phyloP scores from a whole-genome alignment of 106 monocot species.

The Dendrobium chrysotoxum region DNA sequence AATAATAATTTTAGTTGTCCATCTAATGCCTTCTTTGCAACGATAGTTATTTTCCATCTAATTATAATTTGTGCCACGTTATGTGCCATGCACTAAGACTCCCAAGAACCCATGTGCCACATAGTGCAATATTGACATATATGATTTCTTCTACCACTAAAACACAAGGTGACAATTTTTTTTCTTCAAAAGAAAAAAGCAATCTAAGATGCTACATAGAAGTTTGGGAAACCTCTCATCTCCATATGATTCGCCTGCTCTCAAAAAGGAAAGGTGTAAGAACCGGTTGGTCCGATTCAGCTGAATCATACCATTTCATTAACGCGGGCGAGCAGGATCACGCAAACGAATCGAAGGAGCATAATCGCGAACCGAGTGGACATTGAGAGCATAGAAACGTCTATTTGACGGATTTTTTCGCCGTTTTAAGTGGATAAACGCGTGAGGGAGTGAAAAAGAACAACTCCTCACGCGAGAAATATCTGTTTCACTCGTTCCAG shows the following conservation, averaged over 20 bases:
- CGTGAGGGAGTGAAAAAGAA: too few species aligned
- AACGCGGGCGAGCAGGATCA: too few species aligned
- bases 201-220: not conserved
- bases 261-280: not conserved
- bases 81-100: not conserved
- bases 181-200: not conserved
- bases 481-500: too few species aligned
- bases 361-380: too few species aligned
- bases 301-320: too few species aligned
- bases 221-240: not conserved
- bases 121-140: not conserved
- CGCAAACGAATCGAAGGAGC: too few species aligned
- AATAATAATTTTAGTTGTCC: not conserved
- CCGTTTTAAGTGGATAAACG: too few species aligned
- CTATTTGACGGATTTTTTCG: too few species aligned
- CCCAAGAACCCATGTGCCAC: not conserved
- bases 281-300: too few species aligned
- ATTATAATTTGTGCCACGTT: not conserved
- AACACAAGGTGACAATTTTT: not conserved
- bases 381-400: too few species aligned
- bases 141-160: not conserved
- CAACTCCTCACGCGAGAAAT: too few species aligned
- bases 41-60: not conserved
- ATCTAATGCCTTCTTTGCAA: not conserved
- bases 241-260: not conserved